Conservation (phyloP, 768 basidiomycete genomes). For the Phylloporus sp. region DNA sequence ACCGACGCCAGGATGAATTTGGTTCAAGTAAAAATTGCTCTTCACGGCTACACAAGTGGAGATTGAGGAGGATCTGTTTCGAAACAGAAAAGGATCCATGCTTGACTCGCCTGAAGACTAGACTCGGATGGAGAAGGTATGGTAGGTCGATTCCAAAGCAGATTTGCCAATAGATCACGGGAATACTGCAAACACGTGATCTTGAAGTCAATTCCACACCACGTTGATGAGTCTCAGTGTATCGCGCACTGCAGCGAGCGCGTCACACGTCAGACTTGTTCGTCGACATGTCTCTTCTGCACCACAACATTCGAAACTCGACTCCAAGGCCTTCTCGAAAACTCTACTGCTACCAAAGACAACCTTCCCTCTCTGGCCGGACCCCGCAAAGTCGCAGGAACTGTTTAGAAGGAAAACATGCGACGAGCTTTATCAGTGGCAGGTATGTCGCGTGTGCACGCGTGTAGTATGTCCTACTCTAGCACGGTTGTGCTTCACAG, state of each 20-base stretch:
- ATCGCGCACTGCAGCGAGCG: constrained; percentile 14
- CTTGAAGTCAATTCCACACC: neutral
- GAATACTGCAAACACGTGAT: too few species aligned
- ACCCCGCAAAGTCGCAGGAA: constrained; percentile 58
- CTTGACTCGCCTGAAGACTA: too few species aligned
- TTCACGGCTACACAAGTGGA: too few species aligned
- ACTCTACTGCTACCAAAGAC: constrained; percentile 84
- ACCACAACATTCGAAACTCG: constrained; percentile 1
- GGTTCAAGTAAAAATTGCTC: too few species aligned
- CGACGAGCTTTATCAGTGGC: constrained; percentile 72
- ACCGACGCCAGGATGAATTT: too few species aligned
- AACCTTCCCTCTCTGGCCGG: constrained; percentile 64
- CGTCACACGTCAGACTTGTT: constrained; percentile 6
- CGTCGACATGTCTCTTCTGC: constrained; percentile 16
- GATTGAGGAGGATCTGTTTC: too few species aligned
- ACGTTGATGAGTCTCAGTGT: constrained; percentile 16
- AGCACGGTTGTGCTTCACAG: constrained; percentile 35
- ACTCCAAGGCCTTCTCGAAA: constrained; percentile 41
- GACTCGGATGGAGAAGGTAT: too few species aligned
- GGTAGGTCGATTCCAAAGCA: too few species aligned
- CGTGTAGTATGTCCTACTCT: neutral
- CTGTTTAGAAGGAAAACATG: constrained; percentile 59
- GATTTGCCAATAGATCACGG: too few species aligned
- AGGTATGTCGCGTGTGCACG: constrained; percentile 43
- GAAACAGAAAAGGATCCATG: too few species aligned